phyloP scores from a whole-genome alignment of 2,329 filamentous ascomycete genomes.

The Pseudofabraea citricarpa region DNA sequence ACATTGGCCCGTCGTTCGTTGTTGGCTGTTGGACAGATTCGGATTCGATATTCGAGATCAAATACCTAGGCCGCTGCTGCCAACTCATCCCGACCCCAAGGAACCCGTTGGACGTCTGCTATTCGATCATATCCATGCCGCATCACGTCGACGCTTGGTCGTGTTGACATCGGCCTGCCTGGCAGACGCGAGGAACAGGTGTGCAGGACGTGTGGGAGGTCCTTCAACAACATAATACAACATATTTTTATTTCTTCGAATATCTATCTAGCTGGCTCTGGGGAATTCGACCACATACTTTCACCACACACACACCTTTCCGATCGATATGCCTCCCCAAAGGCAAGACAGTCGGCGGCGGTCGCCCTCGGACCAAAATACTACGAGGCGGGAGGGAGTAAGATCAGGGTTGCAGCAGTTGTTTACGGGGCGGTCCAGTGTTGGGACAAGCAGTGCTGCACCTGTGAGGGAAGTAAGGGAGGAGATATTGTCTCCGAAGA shows the following conservation, averaged over 20 bases:
- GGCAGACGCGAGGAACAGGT: conserved; percentile 8
- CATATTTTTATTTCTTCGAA: conserved; percentile 1
- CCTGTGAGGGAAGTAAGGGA: conserved; percentile 14
- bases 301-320: neutral
- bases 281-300: neutral
- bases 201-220: conserved; percentile 17
- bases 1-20: conserved; percentile 13
- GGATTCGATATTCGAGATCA: too few species aligned
- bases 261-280: conserved; percentile 1
- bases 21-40: neutral
- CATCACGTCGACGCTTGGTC: conserved; percentile 14
- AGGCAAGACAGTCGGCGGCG: conserved; percentile 11
- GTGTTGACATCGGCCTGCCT: conserved; percentile 18
- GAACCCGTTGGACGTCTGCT: conserved; percentile 7
- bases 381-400: conserved; percentile 19
- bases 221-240: conserved; percentile 13
- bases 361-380: conserved; percentile 10
- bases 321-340: conserved; percentile 14
- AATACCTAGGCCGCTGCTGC: too few species aligned
- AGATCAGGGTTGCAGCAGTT: conserved; percentile 19
- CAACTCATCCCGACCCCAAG: too few species aligned
- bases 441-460: conserved; percentile 11
- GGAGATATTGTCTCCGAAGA: conserved; percentile 41
- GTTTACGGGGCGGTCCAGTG: conserved; percentile 22
- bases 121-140: conserved; percentile 21